Evolutionary conservation across 371 early-diverging fungal species (phyloP).

Genomic region (Nosema granulosis): DNA sequence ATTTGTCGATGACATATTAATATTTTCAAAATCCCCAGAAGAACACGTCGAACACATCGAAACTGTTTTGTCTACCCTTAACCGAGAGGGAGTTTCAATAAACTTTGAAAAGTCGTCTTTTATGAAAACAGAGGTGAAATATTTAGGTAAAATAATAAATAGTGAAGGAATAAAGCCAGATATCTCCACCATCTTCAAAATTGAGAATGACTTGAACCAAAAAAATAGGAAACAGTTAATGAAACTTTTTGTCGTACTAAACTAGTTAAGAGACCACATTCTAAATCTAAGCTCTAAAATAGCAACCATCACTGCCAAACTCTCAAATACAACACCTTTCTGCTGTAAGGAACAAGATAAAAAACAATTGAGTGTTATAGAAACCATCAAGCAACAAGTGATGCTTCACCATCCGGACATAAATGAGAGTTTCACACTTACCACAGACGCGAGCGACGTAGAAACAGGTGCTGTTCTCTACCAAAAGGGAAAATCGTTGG

Average conservation of each 20-base stretch:
- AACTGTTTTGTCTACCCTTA: conserved; percentile 53
- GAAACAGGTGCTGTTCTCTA: conserved; percentile 32
- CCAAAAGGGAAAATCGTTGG: conserved; percentile 41
- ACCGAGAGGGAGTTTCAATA: background rate
- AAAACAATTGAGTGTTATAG: too few relatives aligned
- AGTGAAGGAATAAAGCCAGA: background rate
- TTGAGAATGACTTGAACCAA: background rate
- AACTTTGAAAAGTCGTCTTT: conserved; percentile 69
- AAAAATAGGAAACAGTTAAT: conserved; percentile 2
- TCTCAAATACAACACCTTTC: background rate
- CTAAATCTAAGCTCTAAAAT: background rate
- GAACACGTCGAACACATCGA: conserved; percentile 63
- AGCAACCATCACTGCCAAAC: background rate
- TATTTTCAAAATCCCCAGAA: conserved; percentile 66
- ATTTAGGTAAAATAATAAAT: conserved; percentile 65
- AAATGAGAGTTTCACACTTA: too few relatives aligned
- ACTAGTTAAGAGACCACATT: conserved; percentile 24
- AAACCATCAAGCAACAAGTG: too few relatives aligned
- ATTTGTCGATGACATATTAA: conserved; percentile 69
- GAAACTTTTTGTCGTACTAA: conserved; percentile 11
- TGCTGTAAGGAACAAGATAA: too few relatives aligned
- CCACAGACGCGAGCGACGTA: background rate
- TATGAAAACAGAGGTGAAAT: conserved; percentile 57
- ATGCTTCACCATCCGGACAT: too few relatives aligned
- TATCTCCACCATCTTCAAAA: background rate